These are phyloP conservation scores for Chrysopogon serrulatus DNA, from an alignment of 176 grass and related monocot genomes.

Conservation along the genomic window DNA sequence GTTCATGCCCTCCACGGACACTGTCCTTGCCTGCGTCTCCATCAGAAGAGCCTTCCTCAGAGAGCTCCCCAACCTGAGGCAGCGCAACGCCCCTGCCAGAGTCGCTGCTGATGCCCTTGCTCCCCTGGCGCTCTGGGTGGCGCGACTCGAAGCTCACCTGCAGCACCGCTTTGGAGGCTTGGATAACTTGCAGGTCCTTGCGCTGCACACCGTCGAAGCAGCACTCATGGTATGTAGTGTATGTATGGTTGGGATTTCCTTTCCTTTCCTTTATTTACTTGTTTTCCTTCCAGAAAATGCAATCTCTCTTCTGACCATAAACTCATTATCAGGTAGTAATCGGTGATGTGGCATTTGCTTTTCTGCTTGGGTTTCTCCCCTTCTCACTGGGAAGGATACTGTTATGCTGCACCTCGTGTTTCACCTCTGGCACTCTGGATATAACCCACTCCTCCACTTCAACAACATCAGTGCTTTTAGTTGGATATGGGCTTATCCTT, in stretches of 20 bases:
- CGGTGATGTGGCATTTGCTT: constrained; percentile 15
- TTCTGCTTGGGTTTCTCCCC: constrained; percentile 17
- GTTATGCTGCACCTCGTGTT: not conserved
- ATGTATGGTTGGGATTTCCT: not conserved
- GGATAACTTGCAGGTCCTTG: constrained; percentile 31
- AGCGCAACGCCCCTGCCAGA: not conserved
- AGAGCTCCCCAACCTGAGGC: constrained; percentile 13
- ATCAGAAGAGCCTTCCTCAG: constrained; percentile 38
- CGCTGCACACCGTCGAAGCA: constrained; percentile 7
- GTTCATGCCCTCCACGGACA: constrained; percentile 30
- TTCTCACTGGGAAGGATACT: constrained; percentile 29
- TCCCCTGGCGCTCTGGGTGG: constrained; percentile 3
- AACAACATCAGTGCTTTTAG: constrained; percentile 2
- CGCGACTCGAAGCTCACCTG: constrained; percentile 11
- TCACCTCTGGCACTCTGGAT: constrained; percentile 8
- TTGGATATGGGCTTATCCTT: constrained; percentile 25
- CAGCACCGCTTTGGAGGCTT: constrained; percentile 8
- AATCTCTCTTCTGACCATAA: not conserved
- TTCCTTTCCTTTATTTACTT: not conserved
- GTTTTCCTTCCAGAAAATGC: not conserved
- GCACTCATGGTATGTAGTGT: constrained; percentile 6
- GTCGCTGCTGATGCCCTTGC: constrained; percentile 13
- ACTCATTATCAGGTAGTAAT: constrained; percentile 18
- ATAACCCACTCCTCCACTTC: not conserved
- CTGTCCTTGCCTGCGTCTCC: constrained; percentile 22